Base-by-base conservation (phyloP, 768 basidiomycete species). In the Boletus eberwhitei region DNA sequence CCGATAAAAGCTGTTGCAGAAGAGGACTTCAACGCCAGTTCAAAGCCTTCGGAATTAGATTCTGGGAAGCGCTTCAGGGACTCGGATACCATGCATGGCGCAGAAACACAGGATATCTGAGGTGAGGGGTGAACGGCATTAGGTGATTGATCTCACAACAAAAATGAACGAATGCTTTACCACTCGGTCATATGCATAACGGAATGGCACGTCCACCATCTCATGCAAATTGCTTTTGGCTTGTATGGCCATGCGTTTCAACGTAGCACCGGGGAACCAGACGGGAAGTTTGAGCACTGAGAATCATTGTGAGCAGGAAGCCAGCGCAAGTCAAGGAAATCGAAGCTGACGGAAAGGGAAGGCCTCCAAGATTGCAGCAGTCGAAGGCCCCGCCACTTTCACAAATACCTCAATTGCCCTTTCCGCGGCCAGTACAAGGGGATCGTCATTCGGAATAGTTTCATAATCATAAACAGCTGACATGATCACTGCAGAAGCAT, bases 221-320 rank as follows among this genome's bases (percentile, higher is more conserved):
- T 64, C 60, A 29, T 61, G 50, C 19, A 70, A 36, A 49, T 62
- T 70, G 7, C 53, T 66, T 37, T 58, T 72, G 12, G 69, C 74
- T 40, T 63, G 62, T 21, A 56, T 43, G 13, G 72, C 71, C 55
- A 64, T 59, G 36, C 65, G 63, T 56, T 60, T 72, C 34, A 71
- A 58, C 16, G 54, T 62, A 19, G 74, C 73, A 5, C 73, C 74
- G 4, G 72, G 73, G 38, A 75, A 65, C 74, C 73, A 75, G 16
- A 47, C 45, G 12, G 68, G 68, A 36, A 70, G 60, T 39, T 59
- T 68, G 29, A 70, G 60, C 44, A 70, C 68, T 70, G 53, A 45
- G 47, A 45, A 58, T 50, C 38, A 38, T 35, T 45, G 21, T 70
- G 47, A 68, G 31, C n/a, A 46, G 37, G 46, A 52, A 52, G 40